phyloP scores from a whole-genome alignment of 73 alveolate genomes.

The Tetrahymena elliotti region DNA sequence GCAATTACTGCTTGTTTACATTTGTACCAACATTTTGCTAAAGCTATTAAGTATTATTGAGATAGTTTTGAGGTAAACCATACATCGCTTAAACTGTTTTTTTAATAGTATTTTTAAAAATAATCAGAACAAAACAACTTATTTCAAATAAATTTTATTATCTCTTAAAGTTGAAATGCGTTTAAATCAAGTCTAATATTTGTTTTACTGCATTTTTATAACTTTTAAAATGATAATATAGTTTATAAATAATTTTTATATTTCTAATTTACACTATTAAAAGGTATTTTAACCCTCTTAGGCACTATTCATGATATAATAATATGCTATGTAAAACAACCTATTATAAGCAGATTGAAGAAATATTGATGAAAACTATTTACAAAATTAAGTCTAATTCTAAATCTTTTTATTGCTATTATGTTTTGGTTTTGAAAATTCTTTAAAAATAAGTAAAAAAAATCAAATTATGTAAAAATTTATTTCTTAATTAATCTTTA shows the following conservation, averaged over 20 bases:
- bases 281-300: background rate
- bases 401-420: no score
- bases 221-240: background rate
- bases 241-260: no score
- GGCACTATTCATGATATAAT: background rate
- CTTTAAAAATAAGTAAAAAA: background rate
- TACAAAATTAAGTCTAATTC: background rate
- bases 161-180: no score
- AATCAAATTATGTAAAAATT: background rate
- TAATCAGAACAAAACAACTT: no score
- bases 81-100: background rate
- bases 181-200: background rate
- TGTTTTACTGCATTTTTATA: background rate
- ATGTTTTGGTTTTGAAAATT: background rate
- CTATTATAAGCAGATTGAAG: background rate
- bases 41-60: background rate
- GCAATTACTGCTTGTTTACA: background rate
- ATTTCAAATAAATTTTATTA: no score
- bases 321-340: background rate
- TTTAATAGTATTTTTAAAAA: no score
- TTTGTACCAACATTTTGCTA: background rate
- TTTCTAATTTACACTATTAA: background rate
- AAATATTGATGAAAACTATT: background rate
- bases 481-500: no score
- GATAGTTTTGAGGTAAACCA: background rate